A percentile compares a stretch with the other conserved stretches of the same genome.
phyloP scores from a whole-genome alignment of 2,329 filamentous ascomycete genomes.

The Xylariaceae sp. region DNA sequence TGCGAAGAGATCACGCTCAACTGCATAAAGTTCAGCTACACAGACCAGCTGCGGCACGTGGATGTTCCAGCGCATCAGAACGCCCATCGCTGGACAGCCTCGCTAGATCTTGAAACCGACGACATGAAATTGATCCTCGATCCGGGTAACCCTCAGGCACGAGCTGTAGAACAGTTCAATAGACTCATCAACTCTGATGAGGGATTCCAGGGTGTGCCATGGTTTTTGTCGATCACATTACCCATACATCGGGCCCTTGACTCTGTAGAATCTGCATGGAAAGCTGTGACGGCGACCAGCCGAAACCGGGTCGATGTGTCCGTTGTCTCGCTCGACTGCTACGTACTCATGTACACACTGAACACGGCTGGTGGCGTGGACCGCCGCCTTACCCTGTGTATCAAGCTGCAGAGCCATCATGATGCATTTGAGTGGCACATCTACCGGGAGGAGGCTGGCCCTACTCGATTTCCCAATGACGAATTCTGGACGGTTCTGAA shows the following conservation, averaged over 20 bases:
- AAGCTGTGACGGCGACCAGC: constrained; percentile 35
- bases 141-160: constrained; percentile 60
- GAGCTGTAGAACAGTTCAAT: constrained; percentile 57
- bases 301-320: constrained; percentile 47
- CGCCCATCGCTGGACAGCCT: constrained; percentile 44
- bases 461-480: constrained; percentile 24
- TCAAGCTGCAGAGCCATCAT: constrained; percentile 45
- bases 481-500: constrained; percentile 27
- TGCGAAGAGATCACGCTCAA: constrained; percentile 56
- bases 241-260: constrained; percentile 59
- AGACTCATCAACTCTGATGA: constrained; percentile 35
- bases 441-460: constrained; percentile 32
- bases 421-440: constrained; percentile 50
- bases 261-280: constrained; percentile 53
- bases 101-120: constrained; percentile 50
- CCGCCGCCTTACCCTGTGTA: constrained; percentile 44
- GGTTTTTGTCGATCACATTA: constrained; percentile 54
- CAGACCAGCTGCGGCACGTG: constrained; percentile 28
- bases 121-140: constrained; percentile 56
- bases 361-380: constrained; percentile 24
- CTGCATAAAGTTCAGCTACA: constrained; percentile 65
- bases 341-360: constrained; percentile 50
- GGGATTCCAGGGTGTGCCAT: constrained; percentile 48
- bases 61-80: constrained; percentile 17
- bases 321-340: constrained; percentile 51